A percentile compares a stretch with the other conserved stretches of the same genome.
Conservation (phyloP, 2,329 filamentous ascomycete genomes). For the Xylaria hypoxylon region DNA sequence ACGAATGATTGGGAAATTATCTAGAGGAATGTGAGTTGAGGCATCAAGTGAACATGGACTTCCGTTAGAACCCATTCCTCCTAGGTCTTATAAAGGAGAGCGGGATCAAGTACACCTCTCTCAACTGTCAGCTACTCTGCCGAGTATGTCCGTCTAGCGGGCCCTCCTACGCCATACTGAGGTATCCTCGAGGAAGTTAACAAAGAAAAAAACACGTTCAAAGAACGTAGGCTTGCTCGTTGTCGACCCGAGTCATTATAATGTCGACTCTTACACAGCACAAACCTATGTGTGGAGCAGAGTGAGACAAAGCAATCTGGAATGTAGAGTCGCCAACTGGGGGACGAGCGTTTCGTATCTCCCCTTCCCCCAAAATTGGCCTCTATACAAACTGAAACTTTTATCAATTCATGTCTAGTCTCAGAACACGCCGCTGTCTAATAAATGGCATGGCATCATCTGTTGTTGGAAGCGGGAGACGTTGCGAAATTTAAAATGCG, state of each 20-base stretch:
- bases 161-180: conserved; percentile 36
- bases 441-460: conserved; percentile 5
- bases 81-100: conserved; percentile 47
- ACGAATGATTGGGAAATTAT: conserved; percentile 40
- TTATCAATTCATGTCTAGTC: conserved; percentile 24
- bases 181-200: conserved; percentile 35
- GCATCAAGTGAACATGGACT: conserved; percentile 43
- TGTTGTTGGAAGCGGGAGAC: conserved; percentile 12
- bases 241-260: conserved; percentile 44
- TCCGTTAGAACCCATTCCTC: conserved; percentile 46
- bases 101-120: conserved; percentile 34
- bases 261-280: conserved; percentile 35
- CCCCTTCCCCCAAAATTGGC: too few species aligned
- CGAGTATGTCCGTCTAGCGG: conserved; percentile 37
- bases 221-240: conserved; percentile 45
- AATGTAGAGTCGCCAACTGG: conserved; percentile 47
- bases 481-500: background rate
- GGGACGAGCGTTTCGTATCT: conserved; percentile 32
- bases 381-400: conserved; percentile 36
- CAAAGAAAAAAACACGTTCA: conserved; percentile 45
- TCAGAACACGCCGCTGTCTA: background rate
- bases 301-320: conserved; percentile 45
- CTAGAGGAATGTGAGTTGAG: conserved; percentile 49
- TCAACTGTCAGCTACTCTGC: conserved; percentile 31
- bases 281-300: conserved; percentile 35